Percentiles rank a stretch among this genome's conserved stretches.
Evolutionary conservation across 1,284 basidiomycete species (phyloP).

Genomic region (Wolfiporia cocos): DNA sequence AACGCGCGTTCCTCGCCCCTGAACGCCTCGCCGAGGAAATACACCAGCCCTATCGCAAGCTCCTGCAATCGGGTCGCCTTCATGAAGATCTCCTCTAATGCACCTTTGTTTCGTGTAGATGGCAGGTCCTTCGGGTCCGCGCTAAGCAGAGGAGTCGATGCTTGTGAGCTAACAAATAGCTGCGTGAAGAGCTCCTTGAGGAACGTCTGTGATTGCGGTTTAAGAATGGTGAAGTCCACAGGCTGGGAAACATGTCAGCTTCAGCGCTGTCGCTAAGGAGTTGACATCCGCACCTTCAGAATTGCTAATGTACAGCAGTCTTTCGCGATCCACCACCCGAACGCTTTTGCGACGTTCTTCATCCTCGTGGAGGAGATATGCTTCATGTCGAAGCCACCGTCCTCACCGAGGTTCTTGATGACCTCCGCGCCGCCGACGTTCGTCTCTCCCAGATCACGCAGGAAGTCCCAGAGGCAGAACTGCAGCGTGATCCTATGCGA

Average conservation of each 20-base stretch:
- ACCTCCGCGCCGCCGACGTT: constrained; percentile 78
- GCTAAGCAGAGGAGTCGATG: constrained; percentile 54
- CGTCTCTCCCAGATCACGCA: constrained; percentile 86
- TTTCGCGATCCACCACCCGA: constrained; percentile 83
- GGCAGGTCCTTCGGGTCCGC: constrained; percentile 32
- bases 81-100: constrained; percentile 70
- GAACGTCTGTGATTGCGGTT: constrained; percentile 59
- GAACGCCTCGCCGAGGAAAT: constrained; percentile 55
- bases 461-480: constrained; percentile 96
- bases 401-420: constrained; percentile 56
- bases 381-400: constrained; percentile 41
- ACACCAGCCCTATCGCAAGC: constrained; percentile 63
- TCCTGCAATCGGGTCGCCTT: constrained; percentile 56
- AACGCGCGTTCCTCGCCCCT: constrained; percentile 39
- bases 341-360: constrained; percentile 67
- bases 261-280: not conserved
- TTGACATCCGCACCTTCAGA: constrained; percentile 79
- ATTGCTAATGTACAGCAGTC: constrained; percentile 67
- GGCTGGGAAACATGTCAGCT: constrained; percentile 43
- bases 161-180: constrained; percentile 70
- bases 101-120: constrained; percentile 44
- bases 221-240: constrained; percentile 75
- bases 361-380: constrained; percentile 56
- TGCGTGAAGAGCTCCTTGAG: constrained; percentile 63
- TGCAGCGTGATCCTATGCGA: constrained; percentile 91